Base-by-base conservation (phyloP, 805 yeast genomes). In the Candida taoyuanica region DNA sequence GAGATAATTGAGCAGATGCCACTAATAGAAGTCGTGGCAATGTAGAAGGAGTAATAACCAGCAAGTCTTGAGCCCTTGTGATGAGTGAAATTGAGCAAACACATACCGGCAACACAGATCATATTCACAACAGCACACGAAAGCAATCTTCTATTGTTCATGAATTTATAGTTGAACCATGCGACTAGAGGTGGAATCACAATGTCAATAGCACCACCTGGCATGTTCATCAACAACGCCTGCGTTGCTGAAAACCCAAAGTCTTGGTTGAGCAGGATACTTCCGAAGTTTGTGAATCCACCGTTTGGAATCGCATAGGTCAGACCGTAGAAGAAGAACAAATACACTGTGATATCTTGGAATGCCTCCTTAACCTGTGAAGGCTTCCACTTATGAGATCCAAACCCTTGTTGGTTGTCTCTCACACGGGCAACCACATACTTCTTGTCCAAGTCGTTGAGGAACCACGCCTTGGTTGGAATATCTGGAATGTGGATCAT, bases 321-420 rank as follows among this genome's bases (percentile, higher is more conserved):
- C n/a, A 67, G 54, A 27, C 64, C 69, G 33, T 66, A 60, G 4
- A 63, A 42, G 43, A 75, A 64, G 43, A 66, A 60, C 17, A 74
- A 43, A 71, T 74, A 76, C 4, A 74, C 64, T 47, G 72, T 70
- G 34, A 59, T 37, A 48, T 80, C 85, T 12, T 46, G 48, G 27
- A 74, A 41, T 5, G 76, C 73, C 50, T 78, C 82, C 16, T 55
- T 58, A 24, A 74, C 62, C 54, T 81, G 85, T 38, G 65, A 54
- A 64, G 59, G 58, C 48, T 77, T 76, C 68, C 77, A 74, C 29
- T 65, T 60, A 44, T 62, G 69, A 42, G 69, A 71, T 37, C 81
- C 81, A 53, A 73, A 71, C 31, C 84, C 85, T 47, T 70, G 79
- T 47, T 70, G 73, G 59, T 72, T 76, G 17, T 45, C 50, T 44